These are phyloP conservation scores for Clausena lansium DNA, from an alignment of 345 rosid species.

Conservation along the genomic window DNA sequence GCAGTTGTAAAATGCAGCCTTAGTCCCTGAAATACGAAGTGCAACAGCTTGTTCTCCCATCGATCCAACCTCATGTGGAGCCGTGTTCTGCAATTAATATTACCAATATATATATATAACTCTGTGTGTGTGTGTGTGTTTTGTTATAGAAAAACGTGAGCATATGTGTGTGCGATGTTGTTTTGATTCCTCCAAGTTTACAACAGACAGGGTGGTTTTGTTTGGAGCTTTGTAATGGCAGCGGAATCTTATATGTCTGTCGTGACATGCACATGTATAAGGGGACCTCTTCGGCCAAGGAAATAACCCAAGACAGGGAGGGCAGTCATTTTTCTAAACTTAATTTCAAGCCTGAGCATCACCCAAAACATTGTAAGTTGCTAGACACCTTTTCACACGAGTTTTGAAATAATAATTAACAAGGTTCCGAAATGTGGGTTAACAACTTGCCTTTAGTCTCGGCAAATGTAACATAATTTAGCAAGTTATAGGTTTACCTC, in stretches of 20 bases:
- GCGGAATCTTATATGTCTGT: slow-evolving; percentile 26
- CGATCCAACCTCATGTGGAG: slow-evolving; percentile 48
- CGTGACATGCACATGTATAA: background rate
- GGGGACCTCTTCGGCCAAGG: background rate
- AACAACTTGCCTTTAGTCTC: background rate
- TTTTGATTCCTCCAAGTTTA: no score
- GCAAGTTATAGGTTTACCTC: slow-evolving; percentile 37
- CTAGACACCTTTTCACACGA: background rate
- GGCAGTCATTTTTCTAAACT: background rate
- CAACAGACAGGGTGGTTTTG: slow-evolving; percentile 1
- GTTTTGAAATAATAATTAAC: background rate
- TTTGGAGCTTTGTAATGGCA: slow-evolving; percentile 22
- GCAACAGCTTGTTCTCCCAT: slow-evolving; percentile 63
- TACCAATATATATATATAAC: background rate
- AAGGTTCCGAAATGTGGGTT: background rate
- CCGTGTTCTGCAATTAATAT: slow-evolving; percentile 45
- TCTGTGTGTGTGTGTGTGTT: no score
- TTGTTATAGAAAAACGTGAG: slow-evolving; percentile 13
- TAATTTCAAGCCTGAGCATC: background rate
- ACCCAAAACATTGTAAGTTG: background rate
- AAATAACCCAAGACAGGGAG: no score
- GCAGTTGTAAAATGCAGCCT: slow-evolving; percentile 67
- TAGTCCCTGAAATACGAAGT: slow-evolving; percentile 58
- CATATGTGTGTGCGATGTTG: background rate
- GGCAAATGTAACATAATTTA: background rate